These are phyloP conservation scores for Epithele typhae DNA, from an alignment of 768 basidiomycete species.

Conservation along the genomic window DNA sequence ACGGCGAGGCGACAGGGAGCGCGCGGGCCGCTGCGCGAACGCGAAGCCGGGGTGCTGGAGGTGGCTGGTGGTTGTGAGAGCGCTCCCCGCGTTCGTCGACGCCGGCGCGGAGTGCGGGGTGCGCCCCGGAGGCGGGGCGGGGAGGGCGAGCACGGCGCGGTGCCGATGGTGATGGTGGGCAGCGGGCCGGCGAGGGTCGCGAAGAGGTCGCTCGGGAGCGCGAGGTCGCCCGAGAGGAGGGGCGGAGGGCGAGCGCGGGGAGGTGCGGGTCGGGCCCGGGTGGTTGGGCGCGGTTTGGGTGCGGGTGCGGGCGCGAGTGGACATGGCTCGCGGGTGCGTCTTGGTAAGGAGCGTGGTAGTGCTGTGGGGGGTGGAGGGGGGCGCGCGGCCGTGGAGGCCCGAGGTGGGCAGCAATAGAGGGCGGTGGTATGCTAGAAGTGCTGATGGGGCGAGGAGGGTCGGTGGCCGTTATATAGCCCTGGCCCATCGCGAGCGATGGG, in stretches of 20 bases:
- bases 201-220: slow-evolving; percentile 16
- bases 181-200: slow-evolving; percentile 13
- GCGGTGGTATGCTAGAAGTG: slow-evolving; percentile 12
- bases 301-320: no score
- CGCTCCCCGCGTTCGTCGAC: no score
- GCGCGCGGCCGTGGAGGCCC: neutral
- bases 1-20: neutral
- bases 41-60: neutral
- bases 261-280: slow-evolving; percentile 11
- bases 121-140: neutral
- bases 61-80: neutral
- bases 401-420: neutral
- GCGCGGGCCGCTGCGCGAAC: neutral
- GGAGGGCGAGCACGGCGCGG: neutral
- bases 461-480: no score
- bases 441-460: neutral
- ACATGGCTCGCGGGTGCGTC: neutral
- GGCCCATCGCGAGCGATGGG: no score
- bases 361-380: neutral
- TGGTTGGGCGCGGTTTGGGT: neutral
- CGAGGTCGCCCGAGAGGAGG: slow-evolving; percentile 20
- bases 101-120: neutral
- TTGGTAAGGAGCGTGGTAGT: neutral
- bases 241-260: slow-evolving; percentile 21
- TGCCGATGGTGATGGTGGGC: slow-evolving; percentile 11